A percentile compares a stretch with the other conserved stretches of the same genome.
Conservation (phyloP, 306 rosid genomes). For the Psophocarpus tetragonolobus region DNA sequence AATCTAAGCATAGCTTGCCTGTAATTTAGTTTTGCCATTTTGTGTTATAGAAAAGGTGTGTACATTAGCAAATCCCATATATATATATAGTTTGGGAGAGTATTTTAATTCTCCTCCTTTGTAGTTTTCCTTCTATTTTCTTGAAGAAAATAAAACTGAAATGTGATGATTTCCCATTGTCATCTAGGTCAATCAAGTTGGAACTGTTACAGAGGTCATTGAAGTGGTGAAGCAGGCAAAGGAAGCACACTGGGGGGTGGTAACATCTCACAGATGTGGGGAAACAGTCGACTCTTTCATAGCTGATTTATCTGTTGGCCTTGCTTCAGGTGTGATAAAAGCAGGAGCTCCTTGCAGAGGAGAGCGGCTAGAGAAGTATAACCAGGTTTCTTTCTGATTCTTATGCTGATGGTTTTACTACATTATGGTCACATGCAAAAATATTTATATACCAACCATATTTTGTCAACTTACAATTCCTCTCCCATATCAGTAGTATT, state of each 20-base stretch:
- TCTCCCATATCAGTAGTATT: background rate
- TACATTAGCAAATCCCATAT: too few species aligned
- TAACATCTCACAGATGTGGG: slow-evolving; percentile 87
- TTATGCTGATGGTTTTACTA: slow-evolving; percentile 29
- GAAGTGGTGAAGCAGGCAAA: slow-evolving; percentile 85
- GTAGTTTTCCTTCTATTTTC: slow-evolving; percentile 8
- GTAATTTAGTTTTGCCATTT: slow-evolving; percentile 2
- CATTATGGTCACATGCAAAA: slow-evolving; percentile 4
- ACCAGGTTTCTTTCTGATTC: slow-evolving; percentile 65
- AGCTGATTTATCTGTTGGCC: slow-evolving; percentile 95
- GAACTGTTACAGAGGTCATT: slow-evolving; percentile 88
- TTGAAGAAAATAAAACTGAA: slow-evolving; percentile 6
- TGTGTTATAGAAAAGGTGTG: too few species aligned
- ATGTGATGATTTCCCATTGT: slow-evolving; percentile 31
- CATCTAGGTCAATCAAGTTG: slow-evolving; percentile 87
- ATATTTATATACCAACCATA: background rate
- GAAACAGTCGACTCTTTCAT: slow-evolving; percentile 89
- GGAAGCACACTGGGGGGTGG: slow-evolving; percentile 87
- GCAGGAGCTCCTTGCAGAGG: slow-evolving; percentile 99
- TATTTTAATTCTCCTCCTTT: background rate
- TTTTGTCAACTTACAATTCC: background rate
- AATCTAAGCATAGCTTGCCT: slow-evolving; percentile 22
- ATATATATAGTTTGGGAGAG: slow-evolving; percentile 13
- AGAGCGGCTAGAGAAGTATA: slow-evolving; percentile 91
- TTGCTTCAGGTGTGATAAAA: slow-evolving; percentile 83